Evolutionary conservation across 768 basidiomycete species (phyloP), one percentile per base, ranked within the genome.

Genomic region (Mycena capillaripes): DNA sequence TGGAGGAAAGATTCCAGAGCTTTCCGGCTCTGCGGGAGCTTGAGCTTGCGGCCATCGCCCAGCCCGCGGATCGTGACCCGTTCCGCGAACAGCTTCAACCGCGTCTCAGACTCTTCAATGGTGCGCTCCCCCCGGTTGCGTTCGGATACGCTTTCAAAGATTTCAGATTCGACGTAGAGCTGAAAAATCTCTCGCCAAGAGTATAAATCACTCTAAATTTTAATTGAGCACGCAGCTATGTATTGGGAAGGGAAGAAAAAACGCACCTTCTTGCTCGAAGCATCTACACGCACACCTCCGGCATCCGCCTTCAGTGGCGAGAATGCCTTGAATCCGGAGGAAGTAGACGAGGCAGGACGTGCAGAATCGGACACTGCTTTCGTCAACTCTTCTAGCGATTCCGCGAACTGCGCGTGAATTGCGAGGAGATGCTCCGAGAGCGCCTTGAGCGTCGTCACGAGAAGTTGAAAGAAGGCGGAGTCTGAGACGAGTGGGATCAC

Each of bases 101-200:
- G 86, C 40, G 80, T 80, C 80, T 96, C 95, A 10, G 90, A 87
- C 64, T 96, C 93, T 66, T 94, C 90, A 5, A 91, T 81, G 21
- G 87, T 84, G 36, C 91, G 85, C 75, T 96, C 93, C 1, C 95
- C 95, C 5, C 91, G 81, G 56, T 86, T 84, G 1, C 86, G 77
- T 79, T 97, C 96, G 17, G 84, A 80, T 14, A 89, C 80, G 40
- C 89, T 89, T 79, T 97, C 96, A 76, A 97, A 98, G 1, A 98
- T 89, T 76, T 97, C 93, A 0, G 90, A 85, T 75, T 97, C 96
- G 57, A 93, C 86, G 80, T 97, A 98, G 3, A 97, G 82, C 69
- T 92, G 91, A 78, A 98, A 97, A 32, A 98, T 92, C 81, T 95
- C 91, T 27, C 97, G 85, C 97, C 97, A 98, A 8, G 90, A 87